Percentiles rank a stretch among this genome's conserved stretches.
Evolutionary conservation across 2,329 filamentous ascomycete genomes (phyloP).

Genomic region (Penicillium griseofulvum): DNA sequence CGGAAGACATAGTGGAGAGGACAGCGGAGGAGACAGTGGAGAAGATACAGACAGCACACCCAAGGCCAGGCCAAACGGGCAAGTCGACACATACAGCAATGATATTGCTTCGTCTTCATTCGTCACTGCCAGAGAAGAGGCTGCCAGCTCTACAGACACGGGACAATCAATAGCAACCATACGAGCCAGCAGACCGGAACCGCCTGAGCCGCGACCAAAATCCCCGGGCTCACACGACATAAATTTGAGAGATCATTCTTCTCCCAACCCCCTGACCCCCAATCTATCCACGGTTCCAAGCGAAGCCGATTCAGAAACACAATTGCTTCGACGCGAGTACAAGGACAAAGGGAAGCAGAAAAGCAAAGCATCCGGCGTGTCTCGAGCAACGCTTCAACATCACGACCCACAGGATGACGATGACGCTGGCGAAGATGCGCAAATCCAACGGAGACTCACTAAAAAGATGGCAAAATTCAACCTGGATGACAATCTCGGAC

Average conservation of each 20-base stretch:
- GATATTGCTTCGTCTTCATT: constrained; percentile 27
- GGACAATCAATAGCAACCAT: constrained; percentile 15
- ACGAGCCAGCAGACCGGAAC: constrained; percentile 1
- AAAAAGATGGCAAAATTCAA: constrained; percentile 45
- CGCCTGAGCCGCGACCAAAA: constrained; percentile 5
- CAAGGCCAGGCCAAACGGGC: constrained; percentile 3
- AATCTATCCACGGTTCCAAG: constrained; percentile 25
- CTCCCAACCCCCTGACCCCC: constrained; percentile 18
- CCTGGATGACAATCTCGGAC: constrained; percentile 43
- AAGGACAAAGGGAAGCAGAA: constrained; percentile 23
- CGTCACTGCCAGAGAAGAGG: constrained; percentile 32
- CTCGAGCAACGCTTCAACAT: constrained; percentile 26
- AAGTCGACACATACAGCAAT: constrained; percentile 12
- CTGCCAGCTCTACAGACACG: constrained; percentile 16
- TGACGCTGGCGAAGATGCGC: constrained; percentile 7
- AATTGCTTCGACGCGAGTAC: constrained; percentile 28
- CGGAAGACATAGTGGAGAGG: background rate
- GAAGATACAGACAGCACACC: constrained; percentile 18
- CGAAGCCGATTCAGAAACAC: constrained; percentile 35
- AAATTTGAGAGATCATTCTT: constrained; percentile 17
- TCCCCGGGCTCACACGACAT: constrained; percentile 14
- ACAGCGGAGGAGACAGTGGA: background rate
- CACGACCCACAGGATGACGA: constrained; percentile 37
- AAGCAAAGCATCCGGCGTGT: constrained; percentile 15
- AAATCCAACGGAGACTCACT: constrained; percentile 20